Percentiles rank a stretch among this genome's conserved stretches.
Conservation (phyloP, 176 grass and related monocot genomes). For the Alloteropsis semialata region DNA sequence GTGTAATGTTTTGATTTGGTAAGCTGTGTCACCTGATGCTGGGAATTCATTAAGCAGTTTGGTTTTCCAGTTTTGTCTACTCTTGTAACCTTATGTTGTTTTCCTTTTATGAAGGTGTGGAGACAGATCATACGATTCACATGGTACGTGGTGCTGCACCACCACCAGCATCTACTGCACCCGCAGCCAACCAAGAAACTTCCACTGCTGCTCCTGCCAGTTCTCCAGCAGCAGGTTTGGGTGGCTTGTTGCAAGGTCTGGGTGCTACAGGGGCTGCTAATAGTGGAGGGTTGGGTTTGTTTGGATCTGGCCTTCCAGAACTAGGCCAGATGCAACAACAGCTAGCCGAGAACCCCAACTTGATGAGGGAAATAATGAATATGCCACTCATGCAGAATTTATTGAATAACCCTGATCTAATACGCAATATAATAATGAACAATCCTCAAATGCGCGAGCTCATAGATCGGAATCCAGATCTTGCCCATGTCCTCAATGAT, state of each 20-base stretch:
- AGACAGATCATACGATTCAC: constrained; percentile 94
- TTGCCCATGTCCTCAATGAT: constrained; percentile 98
- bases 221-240: constrained; percentile 32
- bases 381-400: constrained; percentile 83
- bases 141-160: constrained; percentile 75
- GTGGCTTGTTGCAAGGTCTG: constrained; percentile 59
- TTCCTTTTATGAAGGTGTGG: constrained; percentile 61
- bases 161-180: constrained; percentile 38
- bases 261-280: constrained; percentile 50
- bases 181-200: constrained; percentile 42
- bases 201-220: constrained; percentile 43
- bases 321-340: constrained; percentile 71
- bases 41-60: neutral
- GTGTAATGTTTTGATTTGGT: neutral
- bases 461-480: constrained; percentile 92
- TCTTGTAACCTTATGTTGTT: neutral
- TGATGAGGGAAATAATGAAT: constrained; percentile 99
- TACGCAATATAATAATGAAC: constrained; percentile 92
- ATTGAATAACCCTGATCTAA: constrained; percentile 88
- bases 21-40: neutral
- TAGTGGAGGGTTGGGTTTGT: constrained; percentile 41
- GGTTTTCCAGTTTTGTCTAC: neutral
- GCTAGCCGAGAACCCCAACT: constrained; percentile 82
- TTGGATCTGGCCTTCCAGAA: constrained; percentile 64
- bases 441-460: constrained; percentile 98